These are phyloP conservation scores for Plasmodium knowlesi DNA, from an alignment of 169 alveolate species.

Conservation along the genomic window DNA sequence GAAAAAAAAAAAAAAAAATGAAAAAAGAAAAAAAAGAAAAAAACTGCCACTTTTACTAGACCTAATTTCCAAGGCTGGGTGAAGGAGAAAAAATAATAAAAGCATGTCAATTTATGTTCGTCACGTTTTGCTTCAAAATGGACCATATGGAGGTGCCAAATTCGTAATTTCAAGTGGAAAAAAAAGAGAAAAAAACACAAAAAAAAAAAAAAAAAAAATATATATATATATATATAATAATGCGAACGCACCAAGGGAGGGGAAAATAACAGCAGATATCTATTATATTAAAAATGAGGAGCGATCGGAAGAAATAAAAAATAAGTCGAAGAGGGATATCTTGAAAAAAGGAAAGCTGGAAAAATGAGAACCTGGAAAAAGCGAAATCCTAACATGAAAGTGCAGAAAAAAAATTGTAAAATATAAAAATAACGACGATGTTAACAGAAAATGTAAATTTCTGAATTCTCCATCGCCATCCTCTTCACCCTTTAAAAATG, in stretches of 20 bases:
- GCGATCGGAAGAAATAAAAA: constrained; percentile 1
- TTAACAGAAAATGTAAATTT: not conserved
- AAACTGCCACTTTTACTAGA: not conserved
- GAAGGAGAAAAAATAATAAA: not conserved
- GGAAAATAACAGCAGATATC: not conserved
- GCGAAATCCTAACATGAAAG: not conserved
- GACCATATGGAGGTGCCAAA: not conserved
- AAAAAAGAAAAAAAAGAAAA: no score
- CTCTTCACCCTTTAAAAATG: not conserved
- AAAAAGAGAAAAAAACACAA: not conserved
- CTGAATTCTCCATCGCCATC: not conserved
- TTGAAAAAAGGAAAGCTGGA: not conserved
- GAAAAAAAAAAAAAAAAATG: not conserved
- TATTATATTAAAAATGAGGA: no score
- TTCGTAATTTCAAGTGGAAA: not conserved
- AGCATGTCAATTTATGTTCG: not conserved
- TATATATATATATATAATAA: no score
- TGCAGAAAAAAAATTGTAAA: not conserved
- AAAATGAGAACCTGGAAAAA: not conserved
- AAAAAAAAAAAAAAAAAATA: no score
- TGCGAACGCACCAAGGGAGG: not conserved
- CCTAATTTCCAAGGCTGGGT: not conserved
- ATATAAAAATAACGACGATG: not conserved
- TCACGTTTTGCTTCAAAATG: not conserved
- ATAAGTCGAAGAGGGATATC: not conserved